These are phyloP conservation scores for Cokeromyces recurvatus DNA, from an alignment of 371 early-diverging fungal species.

Conservation along the genomic window DNA sequence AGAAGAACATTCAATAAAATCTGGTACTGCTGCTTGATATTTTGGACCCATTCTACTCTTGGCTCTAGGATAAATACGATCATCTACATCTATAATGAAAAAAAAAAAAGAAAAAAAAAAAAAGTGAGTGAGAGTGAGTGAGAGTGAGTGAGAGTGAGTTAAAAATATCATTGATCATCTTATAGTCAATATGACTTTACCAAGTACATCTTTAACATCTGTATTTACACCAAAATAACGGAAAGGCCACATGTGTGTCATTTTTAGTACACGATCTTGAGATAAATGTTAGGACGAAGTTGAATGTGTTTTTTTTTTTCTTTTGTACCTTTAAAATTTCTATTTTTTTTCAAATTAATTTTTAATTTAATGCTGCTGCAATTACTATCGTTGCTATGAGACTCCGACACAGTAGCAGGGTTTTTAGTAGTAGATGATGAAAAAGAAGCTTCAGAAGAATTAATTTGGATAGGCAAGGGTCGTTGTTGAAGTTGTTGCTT, in stretches of 20 bases:
- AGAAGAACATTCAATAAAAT: too few relatives aligned
- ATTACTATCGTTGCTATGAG: too few relatives aligned
- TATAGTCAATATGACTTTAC: conserved; percentile 30
- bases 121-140: too few relatives aligned
- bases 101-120: too few relatives aligned
- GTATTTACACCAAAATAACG: conserved; percentile 84
- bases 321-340: too few relatives aligned
- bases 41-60: conserved; percentile 74
- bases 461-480: neutral
- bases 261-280: conserved; percentile 20
- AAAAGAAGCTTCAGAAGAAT: too few relatives aligned
- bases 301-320: too few relatives aligned
- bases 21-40: conserved; percentile 72
- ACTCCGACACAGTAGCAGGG: too few relatives aligned
- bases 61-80: conserved; percentile 78
- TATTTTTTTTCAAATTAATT: neutral
- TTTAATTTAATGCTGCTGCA: conserved; percentile 5
- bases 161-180: neutral
- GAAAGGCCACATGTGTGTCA: conserved; percentile 79
- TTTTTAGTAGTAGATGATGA: too few relatives aligned
- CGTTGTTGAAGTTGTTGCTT: too few relatives aligned
- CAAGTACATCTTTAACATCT: conserved; percentile 62
- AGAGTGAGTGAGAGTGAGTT: neutral
- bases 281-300: neutral
- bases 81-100: conserved; percentile 49